These are phyloP conservation scores for Nemania serpens DNA, from an alignment of 2,329 filamentous ascomycete species.

Conservation along the genomic window DNA sequence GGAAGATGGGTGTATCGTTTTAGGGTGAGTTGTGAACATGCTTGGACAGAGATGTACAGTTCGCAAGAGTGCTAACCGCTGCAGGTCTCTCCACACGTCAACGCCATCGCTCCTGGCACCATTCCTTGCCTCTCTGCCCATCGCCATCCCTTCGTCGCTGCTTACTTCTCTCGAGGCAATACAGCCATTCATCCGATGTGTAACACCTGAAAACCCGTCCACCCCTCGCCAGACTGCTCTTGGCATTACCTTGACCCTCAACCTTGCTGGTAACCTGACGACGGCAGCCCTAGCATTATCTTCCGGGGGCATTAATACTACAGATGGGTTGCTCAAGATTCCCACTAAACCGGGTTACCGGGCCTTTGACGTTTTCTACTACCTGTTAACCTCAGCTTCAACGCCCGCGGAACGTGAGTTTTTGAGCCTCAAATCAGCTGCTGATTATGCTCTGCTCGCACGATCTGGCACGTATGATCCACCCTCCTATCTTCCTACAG, in stretches of 20 bases:
- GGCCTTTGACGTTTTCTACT: constrained; percentile 98
- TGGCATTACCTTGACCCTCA: constrained; percentile 80
- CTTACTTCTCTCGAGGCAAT: constrained; percentile 81
- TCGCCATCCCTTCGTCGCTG: constrained; percentile 75
- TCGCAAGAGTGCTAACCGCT: constrained; percentile 24
- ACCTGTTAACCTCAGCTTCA: constrained; percentile 88
- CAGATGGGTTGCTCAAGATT: constrained; percentile 77
- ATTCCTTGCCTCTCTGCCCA: constrained; percentile 79
- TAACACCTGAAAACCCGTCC: constrained; percentile 89
- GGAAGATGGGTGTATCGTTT: constrained; percentile 90
- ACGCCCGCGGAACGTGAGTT: constrained; percentile 89
- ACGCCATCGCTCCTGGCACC: constrained; percentile 82
- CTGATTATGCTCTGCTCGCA: constrained; percentile 77
- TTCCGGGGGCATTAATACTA: constrained; percentile 84
- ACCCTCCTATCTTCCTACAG: constrained; percentile 86
- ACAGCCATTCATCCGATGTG: constrained; percentile 83
- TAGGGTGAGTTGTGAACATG: constrained; percentile 68
- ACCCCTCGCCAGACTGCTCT: constrained; percentile 79
- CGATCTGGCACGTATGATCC: constrained; percentile 85
- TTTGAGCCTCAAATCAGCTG: constrained; percentile 76
- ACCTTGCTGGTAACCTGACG: constrained; percentile 77
- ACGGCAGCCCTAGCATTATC: constrained; percentile 78
- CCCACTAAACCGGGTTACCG: constrained; percentile 80
- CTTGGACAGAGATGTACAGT: background rate
- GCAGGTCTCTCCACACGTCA: constrained; percentile 84